These are phyloP conservation scores for Escallonia rubra DNA, from an alignment of 129 eudicot genomes.

Conservation along the genomic window DNA sequence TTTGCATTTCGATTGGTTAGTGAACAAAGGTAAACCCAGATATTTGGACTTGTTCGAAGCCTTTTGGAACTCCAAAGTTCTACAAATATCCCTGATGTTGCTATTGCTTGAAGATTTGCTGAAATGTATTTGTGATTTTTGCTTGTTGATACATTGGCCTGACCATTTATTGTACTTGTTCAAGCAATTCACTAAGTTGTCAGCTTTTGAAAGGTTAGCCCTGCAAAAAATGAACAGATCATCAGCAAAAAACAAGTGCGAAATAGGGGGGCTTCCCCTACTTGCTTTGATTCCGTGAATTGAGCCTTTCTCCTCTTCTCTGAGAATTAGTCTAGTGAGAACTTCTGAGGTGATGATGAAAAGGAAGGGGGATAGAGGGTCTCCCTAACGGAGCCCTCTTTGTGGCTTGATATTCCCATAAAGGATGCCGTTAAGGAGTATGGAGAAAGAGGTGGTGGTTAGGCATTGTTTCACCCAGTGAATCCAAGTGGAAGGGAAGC, in stretches of 20 bases:
- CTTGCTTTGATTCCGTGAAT: neutral
- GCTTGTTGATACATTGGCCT: neutral
- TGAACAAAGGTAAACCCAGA: neutral
- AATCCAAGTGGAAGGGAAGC: neutral
- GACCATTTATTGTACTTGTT: neutral
- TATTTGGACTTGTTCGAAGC: no score
- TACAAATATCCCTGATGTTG: neutral
- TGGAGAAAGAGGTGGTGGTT: neutral
- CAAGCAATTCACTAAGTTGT: neutral
- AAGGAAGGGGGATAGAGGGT: neutral
- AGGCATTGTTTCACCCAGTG: neutral
- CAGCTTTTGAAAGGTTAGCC: neutral
- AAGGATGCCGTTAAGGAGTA: neutral
- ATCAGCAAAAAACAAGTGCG: neutral
- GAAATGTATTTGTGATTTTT: neutral
- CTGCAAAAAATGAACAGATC: neutral
- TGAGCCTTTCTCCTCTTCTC: neutral
- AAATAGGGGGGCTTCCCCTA: neutral
- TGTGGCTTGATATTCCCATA: neutral
- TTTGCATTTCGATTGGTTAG: neutral
- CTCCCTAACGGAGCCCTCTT: neutral
- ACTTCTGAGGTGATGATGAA: neutral
- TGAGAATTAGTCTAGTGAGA: neutral
- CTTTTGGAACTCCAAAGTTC: no score
- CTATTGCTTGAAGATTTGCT: neutral